Evolutionary conservation across 805 yeast genomes (phyloP), one percentile per base, ranked within the genome.

Genomic region (Kuraishia capsulata): DNA sequence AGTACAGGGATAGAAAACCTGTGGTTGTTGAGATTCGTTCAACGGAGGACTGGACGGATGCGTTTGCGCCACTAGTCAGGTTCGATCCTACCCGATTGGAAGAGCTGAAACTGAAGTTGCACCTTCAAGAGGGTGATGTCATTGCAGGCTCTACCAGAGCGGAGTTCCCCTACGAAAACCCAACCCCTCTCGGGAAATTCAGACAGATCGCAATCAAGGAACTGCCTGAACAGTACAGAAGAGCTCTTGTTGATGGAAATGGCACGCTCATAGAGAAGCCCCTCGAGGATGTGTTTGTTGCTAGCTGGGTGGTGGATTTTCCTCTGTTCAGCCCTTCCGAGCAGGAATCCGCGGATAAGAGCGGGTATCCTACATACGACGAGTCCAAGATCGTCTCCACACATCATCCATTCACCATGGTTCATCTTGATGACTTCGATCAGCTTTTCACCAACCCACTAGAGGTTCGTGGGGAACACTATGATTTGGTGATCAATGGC

Each of bases 351-450:
- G 13, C 26, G 4, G 19, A 37, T 9, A 49, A 41, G 5, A 34
- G 36, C 6, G 52, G 46, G 9, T 86, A 74, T 48, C 96, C 97
- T 2, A 45, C 36, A 2, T 90, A 87, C 53, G 71, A 76, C 49
- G 54, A 44, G 29, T 39, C 48, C 1, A 48, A 54, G 8, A 68
- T 67, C 36, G 76, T 71, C 30, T 74, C 97, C 0, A 89, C 97
- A 0, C 99, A 92, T 54, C 99, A 92, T 55, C 99, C 99, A 4
- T 92, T 92, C 62, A 92, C 99, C 0, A 92, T 92, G 97, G 83
- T 81, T 1, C 70, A 78, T 28, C 52, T 76, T 0, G 77, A 73
- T 11, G 96, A 87, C 52, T 81, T 81, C 47, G 72, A 72, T 1
- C 54, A 62, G 5, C 61, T 88, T 4, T 67, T 52, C 5, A 46